These are phyloP conservation scores for Rhodofomes roseus DNA, from an alignment of 1,284 basidiomycete genomes.

Conservation along the genomic window DNA sequence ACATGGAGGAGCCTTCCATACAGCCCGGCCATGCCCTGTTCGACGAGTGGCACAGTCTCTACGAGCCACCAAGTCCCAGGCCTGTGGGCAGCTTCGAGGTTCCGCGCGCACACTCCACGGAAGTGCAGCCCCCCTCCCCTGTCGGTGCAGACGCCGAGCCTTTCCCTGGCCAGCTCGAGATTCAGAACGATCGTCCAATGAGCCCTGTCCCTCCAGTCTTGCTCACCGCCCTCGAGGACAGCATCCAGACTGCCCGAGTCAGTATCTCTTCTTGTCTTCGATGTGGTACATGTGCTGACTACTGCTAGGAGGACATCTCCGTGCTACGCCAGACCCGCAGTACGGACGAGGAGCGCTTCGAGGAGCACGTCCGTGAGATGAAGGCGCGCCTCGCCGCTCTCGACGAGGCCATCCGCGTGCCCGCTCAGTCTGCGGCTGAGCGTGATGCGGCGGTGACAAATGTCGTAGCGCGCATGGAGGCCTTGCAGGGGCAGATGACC, in stretches of 20 bases:
- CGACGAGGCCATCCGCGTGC: slow-evolving; percentile 19
- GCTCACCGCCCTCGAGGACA: background rate
- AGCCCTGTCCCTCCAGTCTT: background rate
- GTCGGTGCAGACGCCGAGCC: background rate
- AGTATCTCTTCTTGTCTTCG: background rate
- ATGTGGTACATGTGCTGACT: background rate
- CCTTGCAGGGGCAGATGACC: slow-evolving; percentile 13
- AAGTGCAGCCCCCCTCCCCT: background rate
- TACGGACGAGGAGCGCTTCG: slow-evolving; percentile 21
- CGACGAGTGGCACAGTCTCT: background rate
- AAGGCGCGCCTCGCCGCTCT: slow-evolving; percentile 23
- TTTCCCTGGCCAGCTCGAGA: background rate
- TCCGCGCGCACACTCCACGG: background rate
- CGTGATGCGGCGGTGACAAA: slow-evolving; percentile 6
- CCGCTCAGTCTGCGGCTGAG: slow-evolving; percentile 10
- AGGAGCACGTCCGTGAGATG: slow-evolving; percentile 19
- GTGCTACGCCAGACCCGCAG: slow-evolving; percentile 19
- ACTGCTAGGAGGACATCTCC: slow-evolving; percentile 19
- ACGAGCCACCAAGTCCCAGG: background rate
- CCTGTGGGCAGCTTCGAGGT: background rate
- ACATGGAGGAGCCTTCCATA: background rate
- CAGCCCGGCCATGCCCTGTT: background rate
- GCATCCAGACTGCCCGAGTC: background rate
- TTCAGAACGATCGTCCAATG: background rate
- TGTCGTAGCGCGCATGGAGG: slow-evolving; percentile 15